Conservation (phyloP, 306 rosid genomes). For the Medicago ruthenica region DNA sequence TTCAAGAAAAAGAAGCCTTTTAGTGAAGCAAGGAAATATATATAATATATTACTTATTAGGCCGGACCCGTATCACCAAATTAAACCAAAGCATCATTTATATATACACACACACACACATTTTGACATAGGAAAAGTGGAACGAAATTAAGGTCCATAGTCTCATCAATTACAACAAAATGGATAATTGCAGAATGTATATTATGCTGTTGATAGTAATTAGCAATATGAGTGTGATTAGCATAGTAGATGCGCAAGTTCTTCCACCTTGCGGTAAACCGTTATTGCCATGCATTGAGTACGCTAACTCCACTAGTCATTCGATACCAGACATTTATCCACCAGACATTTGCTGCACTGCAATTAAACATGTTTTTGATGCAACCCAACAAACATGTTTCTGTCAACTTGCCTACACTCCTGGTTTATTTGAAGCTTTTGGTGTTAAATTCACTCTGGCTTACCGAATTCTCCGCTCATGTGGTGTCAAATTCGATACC, state of each 20-base stretch:
- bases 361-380: conserved; percentile 43
- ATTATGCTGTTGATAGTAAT: neutral
- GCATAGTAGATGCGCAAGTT: conserved; percentile 23
- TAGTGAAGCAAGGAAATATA: neutral
- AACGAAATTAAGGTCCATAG: neutral
- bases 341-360: conserved; percentile 56
- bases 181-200: neutral
- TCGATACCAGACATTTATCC: conserved; percentile 35
- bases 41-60: neutral
- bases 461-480: conserved; percentile 44
- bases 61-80: neutral
- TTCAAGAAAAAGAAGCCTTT: neutral
- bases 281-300: conserved; percentile 41
- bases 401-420: conserved; percentile 51
- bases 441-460: conserved; percentile 43
- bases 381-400: conserved; percentile 53
- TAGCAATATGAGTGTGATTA: neutral
- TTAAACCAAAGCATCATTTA: neutral
- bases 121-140: neutral
- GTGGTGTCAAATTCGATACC: conserved; percentile 43
- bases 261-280: neutral
- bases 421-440: conserved; percentile 31
- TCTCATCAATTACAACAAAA: neutral
- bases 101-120: neutral
- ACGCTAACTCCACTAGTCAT: conserved; percentile 30